These are phyloP conservation scores for Colletotrichum zoysiae DNA, from an alignment of 2,329 filamentous ascomycete species.

Conservation along the genomic window DNA sequence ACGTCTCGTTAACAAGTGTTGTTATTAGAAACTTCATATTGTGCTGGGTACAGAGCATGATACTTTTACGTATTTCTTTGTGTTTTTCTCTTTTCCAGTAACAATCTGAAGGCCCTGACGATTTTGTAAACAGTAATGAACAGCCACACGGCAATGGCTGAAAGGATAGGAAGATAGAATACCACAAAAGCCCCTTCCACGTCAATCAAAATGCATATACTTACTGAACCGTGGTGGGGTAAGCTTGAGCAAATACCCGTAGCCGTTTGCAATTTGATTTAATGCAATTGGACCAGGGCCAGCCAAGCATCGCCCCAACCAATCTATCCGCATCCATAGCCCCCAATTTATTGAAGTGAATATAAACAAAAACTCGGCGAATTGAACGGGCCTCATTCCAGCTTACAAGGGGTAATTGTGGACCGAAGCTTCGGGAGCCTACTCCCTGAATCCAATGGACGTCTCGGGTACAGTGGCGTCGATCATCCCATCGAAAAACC, in stretches of 20 bases:
- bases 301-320: background rate
- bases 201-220: background rate
- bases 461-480: constrained; percentile 33
- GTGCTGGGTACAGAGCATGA: too few species aligned
- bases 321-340: background rate
- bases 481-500: background rate
- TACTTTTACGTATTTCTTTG: too few species aligned
- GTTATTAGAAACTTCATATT: too few species aligned
- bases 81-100: background rate
- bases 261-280: background rate
- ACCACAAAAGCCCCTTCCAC: background rate
- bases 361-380: constrained; percentile 21
- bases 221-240: background rate
- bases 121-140: background rate
- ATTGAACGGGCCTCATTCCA: constrained; percentile 13
- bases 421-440: constrained; percentile 12
- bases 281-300: background rate
- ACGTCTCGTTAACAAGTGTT: background rate
- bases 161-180: background rate
- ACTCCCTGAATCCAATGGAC: constrained; percentile 23
- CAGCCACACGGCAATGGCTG: background rate
- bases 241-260: background rate
- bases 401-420: constrained; percentile 37
- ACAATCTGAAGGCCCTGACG: background rate
- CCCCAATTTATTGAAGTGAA: constrained; percentile 5